Percentiles rank a stretch among this genome's conserved stretches.
phyloP scores from a whole-genome alignment of 139 green algal genomes.

The Trebouxia sp. region DNA sequence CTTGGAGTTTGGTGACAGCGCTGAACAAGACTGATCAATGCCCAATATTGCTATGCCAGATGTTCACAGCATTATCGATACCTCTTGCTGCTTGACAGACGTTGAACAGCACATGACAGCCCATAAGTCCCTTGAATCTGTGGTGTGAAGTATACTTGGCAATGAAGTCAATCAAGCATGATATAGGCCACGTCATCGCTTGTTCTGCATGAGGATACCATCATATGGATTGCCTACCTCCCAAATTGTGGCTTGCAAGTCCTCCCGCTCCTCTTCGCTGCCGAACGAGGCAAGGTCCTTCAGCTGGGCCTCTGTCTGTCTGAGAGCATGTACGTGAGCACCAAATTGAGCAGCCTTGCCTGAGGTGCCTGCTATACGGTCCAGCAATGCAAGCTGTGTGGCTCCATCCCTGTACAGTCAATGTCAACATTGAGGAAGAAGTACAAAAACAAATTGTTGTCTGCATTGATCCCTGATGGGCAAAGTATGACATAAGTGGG shows the following conservation, averaged over 20 bases:
- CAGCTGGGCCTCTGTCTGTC: constrained; percentile 42
- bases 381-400: constrained; percentile 72
- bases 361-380: constrained; percentile 60
- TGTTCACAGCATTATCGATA: no score
- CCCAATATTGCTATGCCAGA: no score
- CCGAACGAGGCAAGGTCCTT: constrained; percentile 53
- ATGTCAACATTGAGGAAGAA: background rate
- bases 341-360: constrained; percentile 31
- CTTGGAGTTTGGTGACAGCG: no score
- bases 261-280: constrained; percentile 54
- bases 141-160: no score
- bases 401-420: constrained; percentile 28
- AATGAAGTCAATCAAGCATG: background rate
- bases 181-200: background rate
- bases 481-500: no score
- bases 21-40: no score
- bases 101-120: no score
- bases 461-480: no score
- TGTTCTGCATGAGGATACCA: background rate
- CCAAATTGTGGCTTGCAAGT: constrained; percentile 49
- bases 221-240: constrained; percentile 23
- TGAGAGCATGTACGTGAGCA: constrained; percentile 28
- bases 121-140: no score
- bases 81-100: no score
- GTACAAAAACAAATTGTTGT: no score